Percentiles rank a stretch among this genome's conserved stretches.
phyloP scores from a whole-genome alignment of 345 rosid species.

The Hypericum androsaemum region DNA sequence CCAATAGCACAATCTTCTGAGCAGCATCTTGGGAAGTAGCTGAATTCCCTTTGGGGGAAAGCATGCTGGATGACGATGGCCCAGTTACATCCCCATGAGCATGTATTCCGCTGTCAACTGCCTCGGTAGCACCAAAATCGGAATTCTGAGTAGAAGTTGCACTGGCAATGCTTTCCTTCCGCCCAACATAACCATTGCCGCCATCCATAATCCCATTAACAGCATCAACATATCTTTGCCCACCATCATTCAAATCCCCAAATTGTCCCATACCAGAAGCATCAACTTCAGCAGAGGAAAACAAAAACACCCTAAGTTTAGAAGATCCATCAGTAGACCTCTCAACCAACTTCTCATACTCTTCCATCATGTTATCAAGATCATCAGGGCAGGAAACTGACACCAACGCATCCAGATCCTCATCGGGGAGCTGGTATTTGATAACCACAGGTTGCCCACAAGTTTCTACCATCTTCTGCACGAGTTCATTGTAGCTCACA shows the following conservation, averaged over 20 bases:
- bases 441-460: conserved; percentile 48
- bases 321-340: conserved; percentile 60
- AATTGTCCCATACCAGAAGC: conserved; percentile 34
- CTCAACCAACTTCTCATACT: conserved; percentile 55
- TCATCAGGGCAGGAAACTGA: conserved; percentile 68
- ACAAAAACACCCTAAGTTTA: conserved; percentile 61
- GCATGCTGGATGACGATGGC: conserved; percentile 22
- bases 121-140: conserved; percentile 45
- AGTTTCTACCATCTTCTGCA: conserved; percentile 43
- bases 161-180: conserved; percentile 62
- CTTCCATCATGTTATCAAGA: conserved; percentile 77
- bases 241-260: conserved; percentile 44
- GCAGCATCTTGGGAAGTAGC: conserved; percentile 22
- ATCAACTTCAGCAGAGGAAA: conserved; percentile 44
- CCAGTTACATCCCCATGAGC: conserved; percentile 31
- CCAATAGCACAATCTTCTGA: conserved; percentile 21
- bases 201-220: conserved; percentile 47
- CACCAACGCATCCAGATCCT: conserved; percentile 76
- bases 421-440: conserved; percentile 75
- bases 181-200: conserved; percentile 18
- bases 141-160: conserved; percentile 58
- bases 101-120: conserved; percentile 26
- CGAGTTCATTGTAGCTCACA: conserved; percentile 38
- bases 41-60: conserved; percentile 28
- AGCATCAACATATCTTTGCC: conserved; percentile 61